Base-by-base conservation (phyloP, 371 early-diverging fungal species). In the Mucor plumbeus region DNA sequence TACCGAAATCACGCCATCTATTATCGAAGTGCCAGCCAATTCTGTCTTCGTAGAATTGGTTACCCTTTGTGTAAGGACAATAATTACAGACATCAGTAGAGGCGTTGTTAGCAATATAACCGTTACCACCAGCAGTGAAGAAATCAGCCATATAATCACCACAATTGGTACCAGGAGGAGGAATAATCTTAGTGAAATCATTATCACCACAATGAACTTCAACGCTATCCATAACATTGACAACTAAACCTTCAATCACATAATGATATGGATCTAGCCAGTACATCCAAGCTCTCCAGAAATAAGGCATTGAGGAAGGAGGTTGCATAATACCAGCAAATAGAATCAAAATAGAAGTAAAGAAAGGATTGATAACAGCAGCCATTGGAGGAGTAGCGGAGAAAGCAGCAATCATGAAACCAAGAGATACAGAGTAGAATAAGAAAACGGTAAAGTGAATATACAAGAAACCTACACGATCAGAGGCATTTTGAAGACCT, bases 211-310 rank as follows among this genome's bases (percentile, higher is more conserved):
- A 95, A 1, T 44, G 33, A 6, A 92, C 81, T 11, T 62, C 59
- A 4, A 87, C 78, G 19, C 76, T 74, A 21, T 88, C 80, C 68
- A 95, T 76, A 33, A 89, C 92, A 64, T 88, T 92, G 61, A 87
- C 84, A 7, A 93, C 81, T 9, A 92, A 77, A 59, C 90, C 93
- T 72, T 94, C 94, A 50, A 91, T 83, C 9, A 88, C 77, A 73
- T 95, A 93, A 59, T 87, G 87, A 71, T 88, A 90, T 6, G 92
- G 92, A 69, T 87, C 87, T n/a, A 92, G 62, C 86, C 88, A 90
- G 74, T 92, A 93, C 86, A 95, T 88, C 91, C 92, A 92, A 0
- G 81, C 63, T 13, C 86, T 76, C 91, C 92, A 93, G 79, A 95
- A 92, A 39, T 69, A 59, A 26, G 93, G 92, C 90, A 93, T 91